Evolutionary conservation across 2,329 filamentous ascomycete species (phyloP), one percentile per base, ranked within the genome.

Genomic region (Sclerotinia nivalis): DNA sequence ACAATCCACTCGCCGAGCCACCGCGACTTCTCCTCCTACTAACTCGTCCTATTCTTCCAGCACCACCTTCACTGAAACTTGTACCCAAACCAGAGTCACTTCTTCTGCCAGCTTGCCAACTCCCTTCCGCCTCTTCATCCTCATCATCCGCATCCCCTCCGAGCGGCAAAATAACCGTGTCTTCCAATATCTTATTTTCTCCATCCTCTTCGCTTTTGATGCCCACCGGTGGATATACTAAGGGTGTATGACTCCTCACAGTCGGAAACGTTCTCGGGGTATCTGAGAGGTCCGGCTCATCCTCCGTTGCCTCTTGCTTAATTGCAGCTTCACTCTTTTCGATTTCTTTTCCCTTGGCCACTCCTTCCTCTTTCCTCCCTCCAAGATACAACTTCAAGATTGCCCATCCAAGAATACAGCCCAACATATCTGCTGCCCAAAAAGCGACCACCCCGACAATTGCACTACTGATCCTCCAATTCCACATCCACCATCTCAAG

Each of bases 401-500:
- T 0, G 86, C 78, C 90, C 92, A 97, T 0, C 87, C 89, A 0
- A 89, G 50, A 0, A 84, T 82, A 78, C 91, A 87, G 55, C 89
- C 90, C 0, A 88, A 73, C 76, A 96, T 84, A 77, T 95, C 93
- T 18, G 88, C 87, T 1, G 82, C 78, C 93, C 94, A 98, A 80
- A 97, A 97, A 0, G 87, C 74, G 0, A 83, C 80, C 0, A 89
- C 92, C 75, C 93, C 91, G 0, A 89, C 76, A 0, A 91, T 66
- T 70, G 93, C 93, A 7, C 89, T 89, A 1, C 88, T 79, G 49
- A 96, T 76, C 18, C 91, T 88, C 81, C 95, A 90, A 72, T 93
- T 89, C 76, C 96, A 96, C 92, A 99, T 97, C 69, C 94, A 76
- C 88, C 91, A 96, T 62, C 91, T 84, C 71, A 97, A 79, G 0